Evolutionary conservation across 495 filamentous ascomycete species (phyloP).

Genomic region (Jackrogersella multiformis): DNA sequence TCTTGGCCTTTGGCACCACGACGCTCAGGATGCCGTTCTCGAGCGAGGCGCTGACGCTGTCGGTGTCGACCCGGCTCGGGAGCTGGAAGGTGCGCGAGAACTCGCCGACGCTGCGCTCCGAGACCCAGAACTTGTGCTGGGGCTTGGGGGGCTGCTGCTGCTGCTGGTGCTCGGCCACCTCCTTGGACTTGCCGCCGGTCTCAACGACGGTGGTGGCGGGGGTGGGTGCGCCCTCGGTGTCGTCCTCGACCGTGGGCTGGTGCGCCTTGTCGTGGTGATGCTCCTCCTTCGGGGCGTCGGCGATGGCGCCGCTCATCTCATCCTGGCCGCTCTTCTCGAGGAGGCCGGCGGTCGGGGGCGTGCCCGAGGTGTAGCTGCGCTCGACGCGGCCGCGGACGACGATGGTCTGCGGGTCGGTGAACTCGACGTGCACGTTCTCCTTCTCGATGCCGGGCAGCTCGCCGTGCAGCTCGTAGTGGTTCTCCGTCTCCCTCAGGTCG

Average conservation of each 20-base stretch:
- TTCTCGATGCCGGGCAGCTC: slow-evolving; percentile 87
- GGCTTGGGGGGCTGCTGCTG: slow-evolving; percentile 49
- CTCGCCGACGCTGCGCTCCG: slow-evolving; percentile 80
- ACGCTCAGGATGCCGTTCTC: slow-evolving; percentile 79
- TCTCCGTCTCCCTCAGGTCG: slow-evolving; percentile 75
- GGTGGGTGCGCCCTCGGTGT: slow-evolving; percentile 24
- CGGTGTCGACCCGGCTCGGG: slow-evolving; percentile 76
- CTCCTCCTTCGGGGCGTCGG: slow-evolving; percentile 49
- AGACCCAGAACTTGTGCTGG: slow-evolving; percentile 75
- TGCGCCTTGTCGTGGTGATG: slow-evolving; percentile 51
- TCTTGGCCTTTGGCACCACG: slow-evolving; percentile 78
- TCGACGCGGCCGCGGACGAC: slow-evolving; percentile 75
- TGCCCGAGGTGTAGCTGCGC: slow-evolving; percentile 60
- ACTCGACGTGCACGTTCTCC: slow-evolving; percentile 82
- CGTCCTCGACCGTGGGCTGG: slow-evolving; percentile 75
- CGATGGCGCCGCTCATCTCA: slow-evolving; percentile 45
- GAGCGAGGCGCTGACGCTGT: slow-evolving; percentile 76
- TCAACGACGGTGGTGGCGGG: slow-evolving; percentile 36
- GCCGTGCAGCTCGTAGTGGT: slow-evolving; percentile 82
- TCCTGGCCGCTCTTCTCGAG: slow-evolving; percentile 37
- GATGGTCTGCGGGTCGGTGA: slow-evolving; percentile 80
- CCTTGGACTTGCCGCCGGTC: slow-evolving; percentile 44
- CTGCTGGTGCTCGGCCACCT: slow-evolving; percentile 37
- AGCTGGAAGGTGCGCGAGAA: slow-evolving; percentile 86
- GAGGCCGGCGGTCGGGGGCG: slow-evolving; percentile 52